These are phyloP conservation scores for Hypomontagnella submonticulosa DNA, from an alignment of 495 filamentous ascomycete species.

Conservation along the genomic window DNA sequence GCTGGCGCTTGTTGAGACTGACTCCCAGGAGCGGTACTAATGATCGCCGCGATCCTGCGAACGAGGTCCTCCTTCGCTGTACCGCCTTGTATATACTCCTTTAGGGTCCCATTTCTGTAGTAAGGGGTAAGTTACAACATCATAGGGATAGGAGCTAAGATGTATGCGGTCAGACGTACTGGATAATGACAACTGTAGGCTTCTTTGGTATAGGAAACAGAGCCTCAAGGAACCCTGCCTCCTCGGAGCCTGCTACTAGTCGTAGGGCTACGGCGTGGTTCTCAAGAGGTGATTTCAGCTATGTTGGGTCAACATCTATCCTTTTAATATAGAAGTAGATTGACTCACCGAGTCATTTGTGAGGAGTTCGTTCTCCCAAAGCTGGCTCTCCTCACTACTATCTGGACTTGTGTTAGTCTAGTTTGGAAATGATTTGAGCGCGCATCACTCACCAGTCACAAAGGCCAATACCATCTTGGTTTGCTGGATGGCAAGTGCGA, in stretches of 20 bases:
- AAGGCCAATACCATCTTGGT: conserved; percentile 59
- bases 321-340: not conserved
- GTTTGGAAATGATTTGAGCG: not conserved
- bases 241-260: conserved; percentile 74
- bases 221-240: conserved; percentile 81
- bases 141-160: not conserved
- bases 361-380: conserved; percentile 83
- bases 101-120: conserved; percentile 67
- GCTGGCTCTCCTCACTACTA: conserved; percentile 68
- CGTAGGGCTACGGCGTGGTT: conserved; percentile 73
- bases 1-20: conserved; percentile 22
- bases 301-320: conserved; percentile 11
- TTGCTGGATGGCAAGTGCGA: conserved; percentile 75
- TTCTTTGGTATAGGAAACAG: conserved; percentile 79
- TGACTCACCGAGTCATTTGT: conserved; percentile 64
- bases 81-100: conserved; percentile 72
- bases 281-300: conserved; percentile 61
- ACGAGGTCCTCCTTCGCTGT: conserved; percentile 68
- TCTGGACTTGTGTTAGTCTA: conserved; percentile 56
- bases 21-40: conserved; percentile 38
- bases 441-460: conserved; percentile 57
- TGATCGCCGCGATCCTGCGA: conserved; percentile 56
- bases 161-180: conserved; percentile 57
- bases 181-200: conserved; percentile 81
- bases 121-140: not conserved